Conservation (phyloP, 2,329 filamentous ascomycete genomes). For the Pseudogymnoascus sp. region DNA sequence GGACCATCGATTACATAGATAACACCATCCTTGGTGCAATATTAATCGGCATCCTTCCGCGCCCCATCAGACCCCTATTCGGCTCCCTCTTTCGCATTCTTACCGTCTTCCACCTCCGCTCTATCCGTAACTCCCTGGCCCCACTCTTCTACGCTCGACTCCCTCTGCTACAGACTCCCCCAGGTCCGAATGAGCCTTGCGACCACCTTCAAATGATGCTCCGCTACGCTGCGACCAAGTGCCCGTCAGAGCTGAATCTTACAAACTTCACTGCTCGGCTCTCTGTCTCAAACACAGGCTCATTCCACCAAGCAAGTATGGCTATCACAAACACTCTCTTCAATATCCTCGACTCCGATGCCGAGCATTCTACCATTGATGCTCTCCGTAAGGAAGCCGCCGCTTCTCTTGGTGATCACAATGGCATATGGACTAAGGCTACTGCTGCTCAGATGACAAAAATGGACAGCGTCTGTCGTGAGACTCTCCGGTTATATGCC, state of each 20-base stretch:
- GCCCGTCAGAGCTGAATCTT: constrained; percentile 30
- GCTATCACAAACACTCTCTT: constrained; percentile 35
- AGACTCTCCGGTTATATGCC: constrained; percentile 35
- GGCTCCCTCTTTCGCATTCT: constrained; percentile 25
- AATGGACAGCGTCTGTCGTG: constrained; percentile 37
- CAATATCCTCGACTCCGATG: constrained; percentile 32
- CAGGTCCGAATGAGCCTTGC: constrained; percentile 23
- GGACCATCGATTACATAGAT: constrained; percentile 27
- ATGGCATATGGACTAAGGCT: constrained; percentile 34
- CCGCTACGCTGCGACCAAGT: constrained; percentile 32
- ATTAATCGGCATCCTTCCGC: constrained; percentile 27
- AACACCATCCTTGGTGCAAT: constrained; percentile 30
- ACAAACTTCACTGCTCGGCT: constrained; percentile 19
- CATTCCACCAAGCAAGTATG: constrained; percentile 33
- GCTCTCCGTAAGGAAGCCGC: constrained; percentile 33
- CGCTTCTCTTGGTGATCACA: constrained; percentile 24
- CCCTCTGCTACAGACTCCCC: constrained; percentile 23
- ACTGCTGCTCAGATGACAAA: constrained; percentile 32
- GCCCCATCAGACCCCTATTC: constrained; percentile 28
- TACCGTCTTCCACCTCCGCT: constrained; percentile 21
- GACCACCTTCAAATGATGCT: constrained; percentile 39
- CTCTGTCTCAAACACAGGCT: constrained; percentile 21
- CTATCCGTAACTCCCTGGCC: constrained; percentile 18
- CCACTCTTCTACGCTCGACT: constrained; percentile 20
- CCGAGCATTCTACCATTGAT: constrained; percentile 32